These are phyloP conservation scores for Phytopythium mirpurense DNA, from an alignment of 352 stramenopile species.

Conservation along the genomic window DNA sequence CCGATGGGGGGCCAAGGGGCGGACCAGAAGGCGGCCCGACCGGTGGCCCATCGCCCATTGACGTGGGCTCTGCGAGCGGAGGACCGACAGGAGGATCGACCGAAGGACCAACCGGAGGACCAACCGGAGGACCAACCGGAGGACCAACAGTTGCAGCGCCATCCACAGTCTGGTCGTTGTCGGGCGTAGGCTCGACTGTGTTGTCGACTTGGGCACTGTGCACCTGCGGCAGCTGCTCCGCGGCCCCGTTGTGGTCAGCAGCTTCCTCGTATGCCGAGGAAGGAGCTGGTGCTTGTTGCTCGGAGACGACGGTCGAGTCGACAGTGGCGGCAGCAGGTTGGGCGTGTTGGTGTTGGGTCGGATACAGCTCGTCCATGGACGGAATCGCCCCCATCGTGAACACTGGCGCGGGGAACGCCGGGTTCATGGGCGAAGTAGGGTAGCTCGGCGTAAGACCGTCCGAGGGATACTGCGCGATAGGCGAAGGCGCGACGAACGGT, in stretches of 20 bases:
- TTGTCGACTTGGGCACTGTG: background rate
- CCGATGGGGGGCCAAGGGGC: background rate
- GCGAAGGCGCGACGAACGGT: background rate
- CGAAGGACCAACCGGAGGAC: background rate
- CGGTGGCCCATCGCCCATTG: background rate
- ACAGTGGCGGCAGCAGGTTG: background rate
- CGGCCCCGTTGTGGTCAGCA: background rate
- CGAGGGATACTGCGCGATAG: background rate
- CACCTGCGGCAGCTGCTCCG: background rate
- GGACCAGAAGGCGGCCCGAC: background rate
- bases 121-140: background rate
- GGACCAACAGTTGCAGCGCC: background rate
- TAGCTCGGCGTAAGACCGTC: constrained; percentile 2
- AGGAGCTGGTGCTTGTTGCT: background rate
- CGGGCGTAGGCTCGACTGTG: background rate
- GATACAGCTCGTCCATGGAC: constrained; percentile 6
- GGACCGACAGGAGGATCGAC: background rate
- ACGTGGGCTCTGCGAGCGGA: background rate
- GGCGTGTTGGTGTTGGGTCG: background rate
- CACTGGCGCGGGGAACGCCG: constrained; percentile 3
- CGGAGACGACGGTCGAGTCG: background rate
- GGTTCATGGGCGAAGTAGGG: constrained; percentile 3
- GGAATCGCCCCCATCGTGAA: constrained; percentile 6
- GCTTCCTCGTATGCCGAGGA: background rate
- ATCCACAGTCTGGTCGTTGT: background rate